Evolutionary conservation across 192 early-diverging fungal species (phyloP).

Genomic region (Coemansia sp.): DNA sequence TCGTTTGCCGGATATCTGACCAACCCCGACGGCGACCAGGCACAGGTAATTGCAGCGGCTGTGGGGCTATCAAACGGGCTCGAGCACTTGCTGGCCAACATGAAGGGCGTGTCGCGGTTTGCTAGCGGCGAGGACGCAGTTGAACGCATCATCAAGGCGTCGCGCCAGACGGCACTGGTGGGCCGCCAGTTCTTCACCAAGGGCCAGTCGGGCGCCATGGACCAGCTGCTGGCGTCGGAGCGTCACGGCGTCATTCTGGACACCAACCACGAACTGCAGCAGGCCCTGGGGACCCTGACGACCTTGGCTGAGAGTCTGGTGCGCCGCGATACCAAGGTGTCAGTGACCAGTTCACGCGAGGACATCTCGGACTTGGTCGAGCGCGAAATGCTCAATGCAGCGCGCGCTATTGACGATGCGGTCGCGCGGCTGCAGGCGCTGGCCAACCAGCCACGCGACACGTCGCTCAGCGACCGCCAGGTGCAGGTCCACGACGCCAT

Average conservation of each 20-base stretch:
- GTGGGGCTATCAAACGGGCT: conserved; percentile 77
- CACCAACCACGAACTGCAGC: conserved; percentile 71
- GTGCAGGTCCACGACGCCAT: conserved; percentile 89
- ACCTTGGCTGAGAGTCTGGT: conserved; percentile 75
- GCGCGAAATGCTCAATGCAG: conserved; percentile 87
- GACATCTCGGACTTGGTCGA: conserved; percentile 92
- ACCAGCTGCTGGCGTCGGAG: conserved; percentile 57
- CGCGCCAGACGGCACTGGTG: conserved; percentile 62
- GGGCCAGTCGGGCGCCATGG: conserved; percentile 73
- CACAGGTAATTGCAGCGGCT: conserved; percentile 76
- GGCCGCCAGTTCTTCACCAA: conserved; percentile 79
- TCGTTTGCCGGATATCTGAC: conserved; percentile 52
- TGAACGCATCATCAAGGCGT: conserved; percentile 71
- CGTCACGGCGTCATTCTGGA: conserved; percentile 72
- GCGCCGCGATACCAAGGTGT: conserved; percentile 51
- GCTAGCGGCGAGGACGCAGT: conserved; percentile 73
- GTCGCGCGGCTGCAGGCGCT: conserved; percentile 75
- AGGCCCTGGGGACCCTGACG: conserved; percentile 67
- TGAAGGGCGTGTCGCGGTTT: conserved; percentile 85
- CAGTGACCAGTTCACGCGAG: conserved; percentile 52
- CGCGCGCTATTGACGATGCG: conserved; percentile 88
- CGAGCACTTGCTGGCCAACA: conserved; percentile 75
- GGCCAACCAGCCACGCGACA: conserved; percentile 70
- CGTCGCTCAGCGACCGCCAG: conserved; percentile 64
- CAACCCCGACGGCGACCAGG: conserved; percentile 71